A percentile compares a stretch with the other conserved stretches of the same genome.
Evolutionary conservation across 164 flowering plant genomes (phyloP).

Genomic region (Sextonia rubra): DNA sequence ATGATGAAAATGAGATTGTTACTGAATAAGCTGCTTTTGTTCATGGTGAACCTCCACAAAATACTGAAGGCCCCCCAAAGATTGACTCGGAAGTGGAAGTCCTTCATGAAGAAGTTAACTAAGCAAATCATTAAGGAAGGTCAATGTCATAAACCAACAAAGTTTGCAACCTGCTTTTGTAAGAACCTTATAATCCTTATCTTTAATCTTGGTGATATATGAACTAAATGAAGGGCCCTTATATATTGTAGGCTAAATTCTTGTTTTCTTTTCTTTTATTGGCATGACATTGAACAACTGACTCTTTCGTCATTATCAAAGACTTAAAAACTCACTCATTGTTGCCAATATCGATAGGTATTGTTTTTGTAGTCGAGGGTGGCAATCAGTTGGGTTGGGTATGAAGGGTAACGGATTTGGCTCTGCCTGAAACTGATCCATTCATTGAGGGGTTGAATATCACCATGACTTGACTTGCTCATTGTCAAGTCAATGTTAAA

Average conservation of each 20-base stretch:
- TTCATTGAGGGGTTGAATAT: no score
- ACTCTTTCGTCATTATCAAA: no score
- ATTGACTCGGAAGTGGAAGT: slow-evolving; percentile 58
- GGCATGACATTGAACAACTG: neutral
- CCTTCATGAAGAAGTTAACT: slow-evolving; percentile 79
- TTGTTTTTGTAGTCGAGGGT: no score
- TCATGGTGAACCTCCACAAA: slow-evolving; percentile 62
- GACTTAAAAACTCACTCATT: no score
- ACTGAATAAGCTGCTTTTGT: slow-evolving; percentile 58
- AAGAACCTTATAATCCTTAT: slow-evolving; percentile 22
- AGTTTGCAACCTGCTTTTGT: slow-evolving; percentile 90
- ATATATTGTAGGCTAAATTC: neutral
- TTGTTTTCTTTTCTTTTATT: neutral
- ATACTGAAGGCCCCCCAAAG: slow-evolving; percentile 64
- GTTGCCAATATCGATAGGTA: no score
- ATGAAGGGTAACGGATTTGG: no score
- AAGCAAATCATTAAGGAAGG: slow-evolving; percentile 97
- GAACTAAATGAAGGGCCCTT: neutral
- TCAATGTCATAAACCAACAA: slow-evolving; percentile 76
- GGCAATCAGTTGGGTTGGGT: no score
- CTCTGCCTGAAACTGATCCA: no score
- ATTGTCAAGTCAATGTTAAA: no score
- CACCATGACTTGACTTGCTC: no score
- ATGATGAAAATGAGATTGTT: slow-evolving; percentile 54
- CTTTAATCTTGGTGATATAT: neutral